Evolutionary conservation across 73 alveolate genomes (phyloP), one percentile per base, ranked within the genome.

Genomic region (Paramecium bursaria): DNA sequence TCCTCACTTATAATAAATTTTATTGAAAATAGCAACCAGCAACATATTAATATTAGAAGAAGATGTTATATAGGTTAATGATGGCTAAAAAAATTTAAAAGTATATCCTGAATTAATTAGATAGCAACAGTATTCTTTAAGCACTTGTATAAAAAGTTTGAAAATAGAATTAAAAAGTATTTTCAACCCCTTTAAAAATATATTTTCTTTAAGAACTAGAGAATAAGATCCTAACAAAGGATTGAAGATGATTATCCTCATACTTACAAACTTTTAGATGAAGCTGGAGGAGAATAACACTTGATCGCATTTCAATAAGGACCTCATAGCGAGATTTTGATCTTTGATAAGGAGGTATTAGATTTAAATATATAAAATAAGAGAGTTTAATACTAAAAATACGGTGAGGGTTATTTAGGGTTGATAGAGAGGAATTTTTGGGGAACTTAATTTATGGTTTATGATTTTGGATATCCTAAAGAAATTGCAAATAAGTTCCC

Each of bases 371-470:
- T 2, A 30, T 57, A 5, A 6, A 5, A 57, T n/a, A n/a, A n/a
- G 55, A 39, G 44, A 67, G 21, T 67, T 31, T 27, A 79, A 79
- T 79, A 79, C 54, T 9, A 49, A 48, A 79, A 39, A 55, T 79
- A 79, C 46, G 9, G 46, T n/a, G 75, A 19, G 17, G 76, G 54
- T 48, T 79, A 79, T 54, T 61, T 79, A 7, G 89, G 85, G 3
- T 54, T 33, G 3, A 54, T 79, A 3, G 89, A 79, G 46, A 52
- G 89, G 31, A 79, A 79, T 79, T 79, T 53, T 25, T 79, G 89
- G 89, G 89, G 89, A 54, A 79, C 89, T 14, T 46, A 19, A 60
- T 79, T 79, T 54, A 17, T 49, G 2, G 35, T 79, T 11, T 79
- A 79, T 79, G 76, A 79, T 25, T 50, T 35, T 39, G 89, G 89